Evolutionary conservation across 148 eudicot genomes (phyloP).

Genomic region (Chenopodium formosanum): DNA sequence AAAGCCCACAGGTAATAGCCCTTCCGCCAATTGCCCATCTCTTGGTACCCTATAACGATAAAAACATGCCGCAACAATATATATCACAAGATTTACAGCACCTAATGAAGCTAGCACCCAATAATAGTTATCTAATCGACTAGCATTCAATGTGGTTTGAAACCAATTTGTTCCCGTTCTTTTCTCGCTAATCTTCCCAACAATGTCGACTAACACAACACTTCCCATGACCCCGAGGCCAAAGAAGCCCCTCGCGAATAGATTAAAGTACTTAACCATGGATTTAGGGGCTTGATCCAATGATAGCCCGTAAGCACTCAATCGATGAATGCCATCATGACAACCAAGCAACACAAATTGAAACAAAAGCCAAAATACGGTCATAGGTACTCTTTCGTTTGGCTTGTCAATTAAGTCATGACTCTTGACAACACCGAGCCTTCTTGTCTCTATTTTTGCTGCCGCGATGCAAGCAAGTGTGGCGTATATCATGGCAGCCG

Average conservation of each 20-base stretch:
- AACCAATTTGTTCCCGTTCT: slow-evolving; percentile 43
- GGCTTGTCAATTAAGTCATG: slow-evolving; percentile 39
- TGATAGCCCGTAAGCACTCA: slow-evolving; percentile 17
- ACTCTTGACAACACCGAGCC: slow-evolving; percentile 29
- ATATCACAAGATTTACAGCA: slow-evolving; percentile 27
- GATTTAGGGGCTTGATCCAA: slow-evolving; percentile 22
- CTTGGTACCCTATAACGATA: slow-evolving; percentile 19
- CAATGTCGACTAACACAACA: slow-evolving; percentile 34
- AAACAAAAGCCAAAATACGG: slow-evolving; percentile 37
- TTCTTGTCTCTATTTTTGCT: slow-evolving; percentile 41
- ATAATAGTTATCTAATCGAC: slow-evolving; percentile 45
- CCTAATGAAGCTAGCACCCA: slow-evolving; percentile 41
- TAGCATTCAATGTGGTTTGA: slow-evolving; percentile 37
- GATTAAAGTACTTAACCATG: slow-evolving; percentile 26
- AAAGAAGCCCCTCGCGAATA: slow-evolving; percentile 24
- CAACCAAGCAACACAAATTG: slow-evolving; percentile 38
- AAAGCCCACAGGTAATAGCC: neutral
- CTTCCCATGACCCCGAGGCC: slow-evolving; percentile 42
- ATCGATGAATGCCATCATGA: slow-evolving; percentile 25
- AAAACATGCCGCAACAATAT: slow-evolving; percentile 18
- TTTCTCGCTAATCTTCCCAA: slow-evolving; percentile 30
- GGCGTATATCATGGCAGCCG: slow-evolving; percentile 35
- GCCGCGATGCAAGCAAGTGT: slow-evolving; percentile 45
- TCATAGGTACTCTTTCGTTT: slow-evolving; percentile 40
- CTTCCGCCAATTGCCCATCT: neutral